phyloP scores from a whole-genome alignment of 2,329 filamentous ascomycete genomes.

The Tolypocladium ophioglossoides region DNA sequence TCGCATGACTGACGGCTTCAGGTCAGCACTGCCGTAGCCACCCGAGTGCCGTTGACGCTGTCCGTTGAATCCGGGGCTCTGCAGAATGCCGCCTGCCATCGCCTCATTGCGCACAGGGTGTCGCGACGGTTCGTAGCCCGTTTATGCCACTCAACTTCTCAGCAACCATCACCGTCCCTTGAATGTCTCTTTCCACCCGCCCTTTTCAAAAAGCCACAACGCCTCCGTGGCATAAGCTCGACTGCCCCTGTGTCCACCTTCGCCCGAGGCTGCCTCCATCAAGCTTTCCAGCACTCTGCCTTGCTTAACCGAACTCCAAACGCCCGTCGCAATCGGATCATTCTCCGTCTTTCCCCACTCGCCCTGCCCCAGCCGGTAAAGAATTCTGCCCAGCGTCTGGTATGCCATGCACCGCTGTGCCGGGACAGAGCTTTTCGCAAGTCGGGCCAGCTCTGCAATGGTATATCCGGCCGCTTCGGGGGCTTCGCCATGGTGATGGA shows the following conservation, averaged over 20 bases:
- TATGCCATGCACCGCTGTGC: conserved; percentile 86
- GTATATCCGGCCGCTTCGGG: conserved; percentile 94
- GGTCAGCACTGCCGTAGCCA: not conserved
- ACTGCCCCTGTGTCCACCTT: conserved; percentile 65
- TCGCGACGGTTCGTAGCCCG: too few relatives aligned
- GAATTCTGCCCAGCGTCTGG: conserved; percentile 75
- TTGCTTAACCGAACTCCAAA: conserved; percentile 75
- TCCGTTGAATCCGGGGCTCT: not conserved
- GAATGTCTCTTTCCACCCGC: conserved; percentile 56
- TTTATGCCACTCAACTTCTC: not conserved
- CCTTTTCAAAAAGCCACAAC: conserved; percentile 70
- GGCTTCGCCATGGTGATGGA: conserved; percentile 89
- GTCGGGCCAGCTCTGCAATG: conserved; percentile 69
- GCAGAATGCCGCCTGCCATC: not conserved
- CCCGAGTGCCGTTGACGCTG: not conserved
- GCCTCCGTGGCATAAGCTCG: conserved; percentile 81
- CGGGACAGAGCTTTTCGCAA: conserved; percentile 72
- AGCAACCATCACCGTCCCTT: conserved; percentile 33
- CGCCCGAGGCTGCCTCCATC: conserved; percentile 61
- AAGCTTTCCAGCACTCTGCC: conserved; percentile 69
- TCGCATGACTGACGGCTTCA: not conserved
- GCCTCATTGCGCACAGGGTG: not conserved
- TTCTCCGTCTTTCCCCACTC: conserved; percentile 51
- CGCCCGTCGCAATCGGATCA: conserved; percentile 56
- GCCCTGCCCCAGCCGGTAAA: conserved; percentile 71